Evolutionary conservation across 1,284 basidiomycete genomes (phyloP), one percentile per base, ranked within the genome.

Genomic region (Pseudozyma tsukubaensis): DNA sequence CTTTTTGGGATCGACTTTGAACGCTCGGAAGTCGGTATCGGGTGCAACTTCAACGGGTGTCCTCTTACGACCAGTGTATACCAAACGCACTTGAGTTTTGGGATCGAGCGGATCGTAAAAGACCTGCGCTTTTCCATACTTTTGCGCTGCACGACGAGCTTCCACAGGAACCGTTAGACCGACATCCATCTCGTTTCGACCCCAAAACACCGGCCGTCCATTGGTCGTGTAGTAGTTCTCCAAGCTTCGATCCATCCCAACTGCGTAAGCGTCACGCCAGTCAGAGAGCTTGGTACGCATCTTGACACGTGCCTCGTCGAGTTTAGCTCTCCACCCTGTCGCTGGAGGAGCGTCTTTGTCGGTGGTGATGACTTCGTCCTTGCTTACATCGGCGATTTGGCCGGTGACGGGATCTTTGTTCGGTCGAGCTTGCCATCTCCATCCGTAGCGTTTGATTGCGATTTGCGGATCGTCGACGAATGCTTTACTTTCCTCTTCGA

Each of bases 91-190:
- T 36, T 59, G 62, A 5, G 37, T 12, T 6, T 36, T 7, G 14
- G 62, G 55, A 1, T 35, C 4, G 40, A 44, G 14, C 0, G 39
- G 47, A 29, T 65, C 40, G 51, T 45, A 50, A n/a, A 65, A 65
- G 10, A 65, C 16, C 10, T 19, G 50, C 1, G 32, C 62, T 18
- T 54, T 24, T 12, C 62, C 62, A 0, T n/a, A n/a, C 16, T 44
- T 12, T 13, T 59, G 56, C 0, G 62, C 62, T 6, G 50, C 24
- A 2, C 48, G 16, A 10, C 62, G 44, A 11, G 62, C 62, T 32
- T 50, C 34, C 9, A 14, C 3, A 0, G 62, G 51, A 29, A 59
- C 54, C 24, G 36, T 47, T 32, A 21, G 21, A 3, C 36, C 54
- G 3, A 32, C 1, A 0, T 5, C 29, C 1, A 36, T 14, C 6